Percentiles rank a stretch among this genome's conserved stretches.
Conservation (phyloP, 2,329 filamentous ascomycete genomes). For the Fusarium nematophilum region DNA sequence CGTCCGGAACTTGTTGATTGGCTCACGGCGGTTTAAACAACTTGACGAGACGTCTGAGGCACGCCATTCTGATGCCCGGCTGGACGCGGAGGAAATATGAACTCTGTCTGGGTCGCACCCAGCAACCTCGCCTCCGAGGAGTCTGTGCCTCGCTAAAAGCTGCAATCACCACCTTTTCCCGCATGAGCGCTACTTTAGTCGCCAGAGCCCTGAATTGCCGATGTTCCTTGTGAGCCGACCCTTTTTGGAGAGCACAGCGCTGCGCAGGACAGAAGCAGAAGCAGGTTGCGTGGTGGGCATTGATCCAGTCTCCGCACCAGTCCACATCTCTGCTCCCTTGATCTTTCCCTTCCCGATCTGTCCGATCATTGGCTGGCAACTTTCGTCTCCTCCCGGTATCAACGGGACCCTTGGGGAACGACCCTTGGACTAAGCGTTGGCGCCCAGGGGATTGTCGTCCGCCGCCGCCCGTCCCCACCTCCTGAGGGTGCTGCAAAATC, state of each 20-base stretch:
- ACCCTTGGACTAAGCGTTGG: constrained; percentile 37
- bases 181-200: not conserved
- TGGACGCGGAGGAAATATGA: not conserved
- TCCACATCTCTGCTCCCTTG: constrained; percentile 25
- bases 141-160: not conserved
- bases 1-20: constrained; percentile 25
- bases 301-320: constrained; percentile 2
- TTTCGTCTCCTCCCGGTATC: constrained; percentile 40
- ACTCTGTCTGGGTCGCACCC: not conserved
- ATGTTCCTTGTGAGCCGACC: not conserved
- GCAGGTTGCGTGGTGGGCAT: constrained; percentile 17
- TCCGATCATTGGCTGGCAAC: constrained; percentile 51
- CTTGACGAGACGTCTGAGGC: constrained; percentile 5
- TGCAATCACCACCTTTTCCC: not conserved
- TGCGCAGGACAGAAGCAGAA: constrained; percentile 16
- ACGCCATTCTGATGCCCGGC: constrained; percentile 17
- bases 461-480: constrained; percentile 35
- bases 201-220: not conserved
- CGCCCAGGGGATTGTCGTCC: constrained; percentile 36
- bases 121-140: not conserved
- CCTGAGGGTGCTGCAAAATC: not conserved
- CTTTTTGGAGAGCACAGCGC: constrained; percentile 1
- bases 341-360: constrained; percentile 45
- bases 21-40: not conserved
- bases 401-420: constrained; percentile 46